phyloP scores from a whole-genome alignment of 805 yeast genomes.

The Ogataea zsoltii region DNA sequence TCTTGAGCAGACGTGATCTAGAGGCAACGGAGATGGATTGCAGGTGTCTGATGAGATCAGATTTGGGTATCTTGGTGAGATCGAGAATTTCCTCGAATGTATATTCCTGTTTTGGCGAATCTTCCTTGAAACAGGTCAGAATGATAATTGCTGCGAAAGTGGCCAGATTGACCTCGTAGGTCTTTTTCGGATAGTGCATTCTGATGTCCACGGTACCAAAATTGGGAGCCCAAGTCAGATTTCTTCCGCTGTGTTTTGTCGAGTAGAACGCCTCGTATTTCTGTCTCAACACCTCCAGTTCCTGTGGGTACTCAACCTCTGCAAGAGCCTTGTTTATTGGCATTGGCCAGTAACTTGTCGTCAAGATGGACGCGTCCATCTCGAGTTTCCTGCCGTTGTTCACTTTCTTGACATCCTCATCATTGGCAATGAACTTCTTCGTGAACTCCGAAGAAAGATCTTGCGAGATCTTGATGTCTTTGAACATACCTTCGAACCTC shows the following conservation, averaged over 20 bases:
- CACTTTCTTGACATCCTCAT: conserved; percentile 15
- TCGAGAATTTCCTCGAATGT: conserved; percentile 63
- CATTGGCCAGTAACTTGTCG: conserved; percentile 70
- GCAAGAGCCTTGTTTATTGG: conserved; percentile 39
- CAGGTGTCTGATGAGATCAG: conserved; percentile 73
- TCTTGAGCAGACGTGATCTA: conserved; percentile 69
- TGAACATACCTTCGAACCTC: conserved; percentile 82
- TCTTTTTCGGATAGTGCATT: conserved; percentile 63
- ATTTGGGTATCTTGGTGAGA: conserved; percentile 68
- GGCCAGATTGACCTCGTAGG: conserved; percentile 80
- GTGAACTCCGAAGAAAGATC: conserved; percentile 47
- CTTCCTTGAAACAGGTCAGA: conserved; percentile 62
- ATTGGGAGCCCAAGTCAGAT: conserved; percentile 75
- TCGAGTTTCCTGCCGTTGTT: conserved; percentile 38
- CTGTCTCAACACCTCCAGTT: conserved; percentile 41
- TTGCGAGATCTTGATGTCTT: conserved; percentile 66
- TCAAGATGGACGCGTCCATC: conserved; percentile 54
- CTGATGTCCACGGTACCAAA: conserved; percentile 82
- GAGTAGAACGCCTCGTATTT: conserved; percentile 54
- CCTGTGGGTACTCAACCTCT: conserved; percentile 43
- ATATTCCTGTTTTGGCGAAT: conserved; percentile 42
- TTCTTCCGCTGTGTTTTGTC: conserved; percentile 56
- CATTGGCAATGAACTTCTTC: conserved; percentile 14
- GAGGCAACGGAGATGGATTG: conserved; percentile 86
- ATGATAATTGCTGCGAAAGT: conserved; percentile 79